Base-by-base conservation (phyloP, 352 stramenopile genomes). In the Aphanomyces cochlioides region DNA sequence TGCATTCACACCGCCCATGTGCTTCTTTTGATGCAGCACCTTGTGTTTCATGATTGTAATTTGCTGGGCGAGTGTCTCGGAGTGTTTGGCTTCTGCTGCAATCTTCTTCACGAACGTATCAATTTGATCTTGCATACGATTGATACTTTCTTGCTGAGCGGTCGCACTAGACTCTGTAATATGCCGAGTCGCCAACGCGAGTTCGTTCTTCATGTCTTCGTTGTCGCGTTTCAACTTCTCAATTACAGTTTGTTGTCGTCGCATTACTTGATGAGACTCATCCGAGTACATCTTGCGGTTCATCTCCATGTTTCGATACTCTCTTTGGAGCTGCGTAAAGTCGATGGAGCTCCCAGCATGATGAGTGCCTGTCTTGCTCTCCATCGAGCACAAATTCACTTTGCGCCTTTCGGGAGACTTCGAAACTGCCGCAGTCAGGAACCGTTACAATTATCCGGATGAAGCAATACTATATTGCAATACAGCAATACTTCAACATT, bases 301-400 rank as follows among this genome's bases (percentile, higher is more conserved):
- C n/a, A 97, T 80, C 80, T 98, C 93, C 95, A 98, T 98, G 72
- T 98, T 97, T 60, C 92, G 87, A 73, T 98, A 98, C 78, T 98
- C 93, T 41, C 91, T 84, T 79, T 98, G 95, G 54, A 98, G 84
- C 75, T 97, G 88, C 75, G 87, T 84, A 56, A 98, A 80, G 76
- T 98, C 89, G 12, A 75, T 74, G 72, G 67, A 28, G 63, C 72
- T 50, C 43, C 43, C 10, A 12, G 10, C 43, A n/a, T 50, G 43
- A n/a, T 10, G 43, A 6, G 37, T 74, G 72, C 76, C 80, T 81
- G 56, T 81, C 82, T 45, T 79, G 43, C 66, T 61, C 64, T 67
- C 63, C 72, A 77, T 77, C 53, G 4, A 1, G 40, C 15, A 50
- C 21, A 15, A 56, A 7, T 19, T 68, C 17, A 37, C 54, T 41